Base-by-base conservation (phyloP, 805 yeast species). In the Starmerella cellae region DNA sequence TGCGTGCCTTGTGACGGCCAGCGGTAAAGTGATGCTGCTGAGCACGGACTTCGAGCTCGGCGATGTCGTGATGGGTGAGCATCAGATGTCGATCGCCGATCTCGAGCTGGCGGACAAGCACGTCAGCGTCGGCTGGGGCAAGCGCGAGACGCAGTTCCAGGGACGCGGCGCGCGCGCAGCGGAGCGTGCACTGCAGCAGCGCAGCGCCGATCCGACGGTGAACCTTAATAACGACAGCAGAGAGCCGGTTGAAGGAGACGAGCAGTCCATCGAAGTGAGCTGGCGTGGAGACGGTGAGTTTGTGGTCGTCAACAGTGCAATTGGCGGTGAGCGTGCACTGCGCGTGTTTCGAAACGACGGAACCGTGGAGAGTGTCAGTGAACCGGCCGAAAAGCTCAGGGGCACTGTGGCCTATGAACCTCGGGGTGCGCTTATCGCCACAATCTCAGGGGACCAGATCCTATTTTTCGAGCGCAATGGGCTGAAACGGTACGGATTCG, bases 111-210 rank as follows among this genome's bases (percentile, higher is more conserved):
- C 85, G 2, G 44, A 47, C 13, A 78, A 77, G 51, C 95, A 91
- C 57, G 95, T 91, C 29, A 79, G 88, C 22, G 95, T 91, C 34
- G 99, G 99, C 21, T 91, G 99, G 99, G 99, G 99, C 56, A 82
- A 80, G 48, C 78, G 79, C 52, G 97, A 88, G 60, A 91, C 99
- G 0, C 99, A 91, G 63, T 91, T 91, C 61, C 77, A 80, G 61
- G 99, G 99, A 39, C 78, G 73, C 55, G 98, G 98, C 49, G 91
- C 82, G 24, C 79, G 78, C 54, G 69, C 71, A 5, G 42, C 32
- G 5, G 27, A 16, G 18, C 5, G 21, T 20, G 69, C 71, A 5
- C n/a, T n/a, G n/a, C 39, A 28, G 4, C 38, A 16, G 18, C 5
- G 8, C 21, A 31, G 32, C 30, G 67, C 77, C 55, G 98, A 91